These are phyloP conservation scores for Cryptococcus sp. DNA, from an alignment of 1,284 basidiomycete species.

Conservation along the genomic window DNA sequence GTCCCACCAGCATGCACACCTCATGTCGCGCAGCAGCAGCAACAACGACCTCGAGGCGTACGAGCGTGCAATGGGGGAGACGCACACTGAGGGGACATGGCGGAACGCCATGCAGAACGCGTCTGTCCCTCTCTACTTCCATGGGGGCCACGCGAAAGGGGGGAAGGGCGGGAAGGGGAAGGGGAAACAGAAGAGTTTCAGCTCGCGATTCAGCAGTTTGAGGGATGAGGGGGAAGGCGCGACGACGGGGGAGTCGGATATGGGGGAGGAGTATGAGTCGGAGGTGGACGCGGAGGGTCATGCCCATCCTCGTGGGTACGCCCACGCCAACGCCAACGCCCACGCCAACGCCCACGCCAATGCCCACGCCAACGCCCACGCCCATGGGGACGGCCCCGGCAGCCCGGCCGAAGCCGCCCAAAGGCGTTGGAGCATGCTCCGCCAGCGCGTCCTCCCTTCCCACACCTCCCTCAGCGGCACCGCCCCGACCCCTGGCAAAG, in stretches of 20 bases:
- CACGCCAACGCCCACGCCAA: too few relatives aligned
- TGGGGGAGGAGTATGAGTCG: not conserved
- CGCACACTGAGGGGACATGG: slow-evolving; percentile 18
- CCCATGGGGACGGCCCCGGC: slow-evolving; percentile 1
- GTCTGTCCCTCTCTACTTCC: too few relatives aligned
- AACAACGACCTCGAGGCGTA: slow-evolving; percentile 15
- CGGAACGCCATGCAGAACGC: slow-evolving; percentile 12
- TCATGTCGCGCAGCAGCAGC: not conserved
- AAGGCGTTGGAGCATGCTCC: slow-evolving; percentile 36
- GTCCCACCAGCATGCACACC: slow-evolving; percentile 18
- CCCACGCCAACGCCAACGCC: too few relatives aligned
- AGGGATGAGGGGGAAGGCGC: slow-evolving; percentile 7
- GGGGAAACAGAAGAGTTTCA: not conserved
- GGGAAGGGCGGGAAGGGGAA: not conserved
- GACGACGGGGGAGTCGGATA: not conserved
- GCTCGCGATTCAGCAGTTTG: slow-evolving; percentile 21
- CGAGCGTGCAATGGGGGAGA: slow-evolving; percentile 11
- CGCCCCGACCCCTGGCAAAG: slow-evolving; percentile 23
- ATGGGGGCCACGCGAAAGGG: too few relatives aligned
- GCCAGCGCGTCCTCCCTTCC: slow-evolving; percentile 31
- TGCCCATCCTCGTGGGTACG: too few relatives aligned
- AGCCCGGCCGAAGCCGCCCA: slow-evolving; percentile 24
- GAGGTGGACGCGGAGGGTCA: not conserved
- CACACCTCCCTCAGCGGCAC: slow-evolving; percentile 3
- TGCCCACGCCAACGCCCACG: slow-evolving; percentile 1